Percentiles rank a stretch among this genome's conserved stretches.
phyloP scores from a whole-genome alignment of 495 filamentous ascomycete genomes.

The Penicillium lagena region DNA sequence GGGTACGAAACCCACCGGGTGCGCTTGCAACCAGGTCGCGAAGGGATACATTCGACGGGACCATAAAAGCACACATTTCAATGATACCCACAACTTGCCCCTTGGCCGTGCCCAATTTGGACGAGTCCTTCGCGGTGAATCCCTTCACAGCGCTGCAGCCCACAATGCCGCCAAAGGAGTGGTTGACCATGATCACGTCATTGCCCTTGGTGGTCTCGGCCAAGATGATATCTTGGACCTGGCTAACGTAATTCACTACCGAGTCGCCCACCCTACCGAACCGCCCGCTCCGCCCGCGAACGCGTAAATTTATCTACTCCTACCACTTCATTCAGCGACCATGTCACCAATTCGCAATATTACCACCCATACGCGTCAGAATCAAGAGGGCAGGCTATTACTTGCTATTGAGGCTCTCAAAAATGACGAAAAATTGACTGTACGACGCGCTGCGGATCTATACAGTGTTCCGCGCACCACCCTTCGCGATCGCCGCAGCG shows the following conservation, averaged over 20 bases:
- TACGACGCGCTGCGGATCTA: too few relatives aligned
- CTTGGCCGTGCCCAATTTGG: background rate
- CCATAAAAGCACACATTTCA: background rate
- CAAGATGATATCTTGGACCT: background rate
- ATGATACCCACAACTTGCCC: background rate
- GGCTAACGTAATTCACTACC: too few relatives aligned
- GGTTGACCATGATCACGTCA: background rate
- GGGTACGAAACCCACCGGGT: background rate
- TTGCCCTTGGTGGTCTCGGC: background rate
- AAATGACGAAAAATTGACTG: too few relatives aligned
- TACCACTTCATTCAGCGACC: too few relatives aligned
- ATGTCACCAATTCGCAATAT: too few relatives aligned
- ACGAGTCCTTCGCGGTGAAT: background rate
- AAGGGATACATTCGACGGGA: background rate
- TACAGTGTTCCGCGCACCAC: background rate
- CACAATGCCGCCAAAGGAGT: constrained; percentile 1
- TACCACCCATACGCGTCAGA: too few relatives aligned
- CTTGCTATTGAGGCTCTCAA: too few relatives aligned
- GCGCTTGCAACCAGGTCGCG: background rate
- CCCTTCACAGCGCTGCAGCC: background rate
- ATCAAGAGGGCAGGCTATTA: too few relatives aligned
- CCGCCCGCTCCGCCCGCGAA: too few relatives aligned
- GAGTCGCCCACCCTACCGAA: too few relatives aligned
- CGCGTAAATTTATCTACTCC: too few relatives aligned
- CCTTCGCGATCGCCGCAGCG: background rate